Percentiles rank a stretch among this genome's conserved stretches.
Evolutionary conservation across 2,329 filamentous ascomycete genomes (phyloP).

Genomic region (Dactylellina cionopaga): DNA sequence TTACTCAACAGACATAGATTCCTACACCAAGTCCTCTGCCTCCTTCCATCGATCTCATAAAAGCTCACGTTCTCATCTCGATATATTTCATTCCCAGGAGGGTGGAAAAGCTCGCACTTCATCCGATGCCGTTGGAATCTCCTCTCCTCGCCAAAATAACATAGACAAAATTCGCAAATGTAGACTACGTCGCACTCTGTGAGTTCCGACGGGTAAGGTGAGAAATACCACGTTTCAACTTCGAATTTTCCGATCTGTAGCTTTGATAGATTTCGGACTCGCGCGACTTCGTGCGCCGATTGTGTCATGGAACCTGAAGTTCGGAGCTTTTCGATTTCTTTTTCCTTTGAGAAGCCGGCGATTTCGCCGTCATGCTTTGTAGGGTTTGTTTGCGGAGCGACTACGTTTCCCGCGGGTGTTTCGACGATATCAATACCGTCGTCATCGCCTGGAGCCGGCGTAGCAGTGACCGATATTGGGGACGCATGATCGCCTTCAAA

Average conservation of each 20-base stretch:
- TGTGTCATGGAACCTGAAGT: constrained; percentile 98
- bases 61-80: constrained; percentile 93
- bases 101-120: constrained; percentile 91
- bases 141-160: constrained; percentile 84
- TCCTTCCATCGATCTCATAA: constrained; percentile 94
- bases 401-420: constrained; percentile 48
- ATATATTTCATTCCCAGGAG: constrained; percentile 97
- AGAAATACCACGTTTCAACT: constrained; percentile 98
- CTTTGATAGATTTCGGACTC: constrained; percentile 91
- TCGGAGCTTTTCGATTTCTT: constrained; percentile 94
- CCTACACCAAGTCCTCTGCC: constrained; percentile 94
- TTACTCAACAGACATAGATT: constrained; percentile 95
- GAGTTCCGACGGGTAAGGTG: constrained; percentile 90
- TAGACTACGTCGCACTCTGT: constrained; percentile 89
- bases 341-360: constrained; percentile 77
- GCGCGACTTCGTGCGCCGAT: constrained; percentile 94
- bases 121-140: constrained; percentile 84
- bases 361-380: constrained; percentile 60
- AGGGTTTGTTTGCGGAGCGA: constrained; percentile 38
- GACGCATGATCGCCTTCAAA: constrained; percentile 53
- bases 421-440: constrained; percentile 50
- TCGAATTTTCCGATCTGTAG: constrained; percentile 93
- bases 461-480: constrained; percentile 43
- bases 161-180: constrained; percentile 96
- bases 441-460: constrained; percentile 39